These are phyloP conservation scores for Coniochaeta sp. DNA, from an alignment of 2,329 filamentous ascomycete genomes.

Conservation along the genomic window DNA sequence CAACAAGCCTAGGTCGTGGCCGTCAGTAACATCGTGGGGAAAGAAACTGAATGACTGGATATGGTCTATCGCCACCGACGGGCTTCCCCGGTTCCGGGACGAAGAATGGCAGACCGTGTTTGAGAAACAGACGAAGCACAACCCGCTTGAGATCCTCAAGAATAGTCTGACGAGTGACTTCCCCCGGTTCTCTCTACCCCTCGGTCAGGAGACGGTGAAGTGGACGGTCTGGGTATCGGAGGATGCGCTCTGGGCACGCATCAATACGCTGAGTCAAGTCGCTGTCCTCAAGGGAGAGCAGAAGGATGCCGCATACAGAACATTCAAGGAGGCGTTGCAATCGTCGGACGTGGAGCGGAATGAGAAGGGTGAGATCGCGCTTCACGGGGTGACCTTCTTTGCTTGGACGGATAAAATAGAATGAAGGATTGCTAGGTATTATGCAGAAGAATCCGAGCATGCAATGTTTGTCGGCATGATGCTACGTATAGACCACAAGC, in stretches of 20 bases:
- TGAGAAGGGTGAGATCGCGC: constrained; percentile 50
- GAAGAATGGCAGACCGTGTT: constrained; percentile 57
- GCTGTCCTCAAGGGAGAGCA: constrained; percentile 46
- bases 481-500: not conserved
- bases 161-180: constrained; percentile 29
- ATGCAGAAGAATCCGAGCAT: not conserved
- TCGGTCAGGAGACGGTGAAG: constrained; percentile 46
- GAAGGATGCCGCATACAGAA: constrained; percentile 36
- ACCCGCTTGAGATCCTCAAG: constrained; percentile 41
- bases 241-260: constrained; percentile 55
- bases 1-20: constrained; percentile 53
- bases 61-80: constrained; percentile 43
- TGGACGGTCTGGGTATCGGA: constrained; percentile 52
- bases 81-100: constrained; percentile 58
- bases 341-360: constrained; percentile 48
- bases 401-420: constrained; percentile 48
- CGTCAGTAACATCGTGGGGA: constrained; percentile 53
- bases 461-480: not conserved
- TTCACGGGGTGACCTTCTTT: constrained; percentile 58
- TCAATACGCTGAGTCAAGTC: constrained; percentile 62
- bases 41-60: constrained; percentile 52
- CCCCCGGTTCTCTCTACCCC: constrained; percentile 50
- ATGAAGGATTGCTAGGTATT: not conserved
- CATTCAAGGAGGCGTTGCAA: constrained; percentile 46
- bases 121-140: constrained; percentile 45